Evolutionary conservation across 495 filamentous ascomycete genomes (phyloP), one percentile per base, ranked within the genome.

Genomic region (Parachaetomium inaequale): DNA sequence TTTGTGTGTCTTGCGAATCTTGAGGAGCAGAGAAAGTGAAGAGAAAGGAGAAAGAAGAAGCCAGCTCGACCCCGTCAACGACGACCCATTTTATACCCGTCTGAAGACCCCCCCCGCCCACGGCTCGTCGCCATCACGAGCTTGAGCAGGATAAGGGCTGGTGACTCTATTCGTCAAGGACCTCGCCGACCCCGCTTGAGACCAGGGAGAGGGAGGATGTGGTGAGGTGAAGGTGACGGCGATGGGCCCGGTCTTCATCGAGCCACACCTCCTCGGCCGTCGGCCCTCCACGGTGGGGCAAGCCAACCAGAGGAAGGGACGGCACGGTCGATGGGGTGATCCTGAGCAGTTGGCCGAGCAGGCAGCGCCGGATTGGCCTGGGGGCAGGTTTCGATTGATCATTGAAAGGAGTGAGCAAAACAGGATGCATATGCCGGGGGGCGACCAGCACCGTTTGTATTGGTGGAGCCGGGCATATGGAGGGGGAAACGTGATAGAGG

Each of bases 61-160:
- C 53, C 67, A 67, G 65, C 66, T 15, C 51, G 36, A 52, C 14
- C 12, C 70, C 66, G 78, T 80, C 73, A 69, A 80, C 64, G 70
- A 75, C 66, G 66, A 58, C 70, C 76, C 81, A 74, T 82, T 89
- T 85, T 89, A 89, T 89, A 89, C 73, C 75, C 82, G 71, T 85
- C 72, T 43, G 36, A 55, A 36, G n/a, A 54, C 62, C 40, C 56
- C 66, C 64, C 50, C 49, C 45, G 60, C 62, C 62, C 51, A 62
- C 53, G 28, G 61, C 54, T 63, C 61, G 65, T 61, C 70, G 70
- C 72, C 64, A 72, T 74, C 69, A 72, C 68, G 71, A 72, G 69
- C 62, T 64, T 66, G 68, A 74, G 68, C n/a, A 71, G 77, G 76
- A 79, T 79, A 82, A 78, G 76, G 77, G 72, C 66, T 52, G 71